Evolutionary conservation across 345 rosid genomes (phyloP).

Genomic region (Orychophragmus violaceus): DNA sequence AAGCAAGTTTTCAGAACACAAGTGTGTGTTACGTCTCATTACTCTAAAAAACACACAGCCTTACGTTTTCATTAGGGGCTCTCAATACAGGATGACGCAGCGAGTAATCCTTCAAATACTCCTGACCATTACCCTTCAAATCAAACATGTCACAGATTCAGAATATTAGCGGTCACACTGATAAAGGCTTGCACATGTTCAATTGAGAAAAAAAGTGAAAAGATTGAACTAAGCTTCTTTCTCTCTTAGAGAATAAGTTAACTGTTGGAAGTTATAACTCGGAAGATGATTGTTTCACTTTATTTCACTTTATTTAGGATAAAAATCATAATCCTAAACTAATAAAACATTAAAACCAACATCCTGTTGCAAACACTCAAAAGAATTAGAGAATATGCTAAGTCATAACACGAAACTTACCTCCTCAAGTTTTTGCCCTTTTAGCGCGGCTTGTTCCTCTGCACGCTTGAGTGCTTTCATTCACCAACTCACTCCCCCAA

Average conservation of each 20-base stretch:
- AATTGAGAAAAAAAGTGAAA: neutral
- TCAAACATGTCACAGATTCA: neutral
- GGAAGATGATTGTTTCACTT: constrained; percentile 7
- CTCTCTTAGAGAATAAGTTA: too few species aligned
- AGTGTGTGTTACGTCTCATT: too few species aligned
- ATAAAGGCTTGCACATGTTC: neutral
- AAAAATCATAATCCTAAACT: too few species aligned
- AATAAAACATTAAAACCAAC: too few species aligned
- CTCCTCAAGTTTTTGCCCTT: constrained; percentile 62
- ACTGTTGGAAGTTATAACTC: too few species aligned
- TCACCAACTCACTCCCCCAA: constrained; percentile 98
- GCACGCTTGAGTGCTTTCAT: constrained; percentile 85
- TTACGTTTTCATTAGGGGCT: too few species aligned
- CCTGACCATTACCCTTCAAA: constrained; percentile 33
- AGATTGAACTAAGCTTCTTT: neutral
- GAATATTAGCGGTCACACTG: neutral
- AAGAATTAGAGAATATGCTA: neutral
- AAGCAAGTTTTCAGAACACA: too few species aligned
- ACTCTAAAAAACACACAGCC: too few species aligned
- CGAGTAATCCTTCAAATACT: constrained; percentile 62
- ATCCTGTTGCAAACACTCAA: neutral
- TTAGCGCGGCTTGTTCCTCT: constrained; percentile 83
- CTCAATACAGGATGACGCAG: constrained; percentile 48
- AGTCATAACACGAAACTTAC: constrained; percentile 29
- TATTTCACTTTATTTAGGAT: too few species aligned